Conservation (phyloP, 2,329 filamentous ascomycete species). For the Phyllosticta capitalensis region DNA sequence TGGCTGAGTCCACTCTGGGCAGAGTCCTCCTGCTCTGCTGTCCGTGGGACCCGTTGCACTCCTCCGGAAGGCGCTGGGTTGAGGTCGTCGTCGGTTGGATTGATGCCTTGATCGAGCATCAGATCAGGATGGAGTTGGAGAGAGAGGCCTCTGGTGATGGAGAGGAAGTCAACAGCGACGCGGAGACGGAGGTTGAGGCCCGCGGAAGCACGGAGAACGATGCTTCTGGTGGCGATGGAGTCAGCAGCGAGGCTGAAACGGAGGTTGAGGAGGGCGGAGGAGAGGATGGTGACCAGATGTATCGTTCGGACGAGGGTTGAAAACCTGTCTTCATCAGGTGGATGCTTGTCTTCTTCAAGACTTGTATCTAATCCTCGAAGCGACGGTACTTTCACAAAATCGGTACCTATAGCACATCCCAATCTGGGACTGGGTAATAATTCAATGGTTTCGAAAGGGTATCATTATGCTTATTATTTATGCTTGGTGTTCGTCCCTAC, state of each 20-base stretch:
- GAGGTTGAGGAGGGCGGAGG: neutral
- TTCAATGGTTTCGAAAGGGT: conserved; percentile 3
- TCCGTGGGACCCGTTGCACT: neutral
- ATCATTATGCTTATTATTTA: conserved; percentile 11
- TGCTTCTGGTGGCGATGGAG: neutral
- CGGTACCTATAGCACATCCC: too few relatives aligned
- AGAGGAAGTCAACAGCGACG: neutral
- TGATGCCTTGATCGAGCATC: neutral
- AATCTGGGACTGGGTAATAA: too few relatives aligned
- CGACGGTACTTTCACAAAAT: too few relatives aligned
- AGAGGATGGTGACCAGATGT: neutral
- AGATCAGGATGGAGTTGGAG: neutral
- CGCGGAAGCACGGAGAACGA: neutral
- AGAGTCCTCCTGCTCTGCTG: neutral
- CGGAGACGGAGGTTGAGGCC: neutral
- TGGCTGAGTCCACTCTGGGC: neutral
- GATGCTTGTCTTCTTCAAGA: too few relatives aligned
- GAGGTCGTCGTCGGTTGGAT: neutral
- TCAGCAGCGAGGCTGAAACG: neutral
- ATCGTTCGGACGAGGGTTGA: too few relatives aligned
- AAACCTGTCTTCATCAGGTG: too few relatives aligned
- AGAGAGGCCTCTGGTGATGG: neutral
- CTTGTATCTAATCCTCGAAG: too few relatives aligned
- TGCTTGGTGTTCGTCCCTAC: conserved; percentile 20
- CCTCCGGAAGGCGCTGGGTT: neutral